Evolutionary conservation across 371 early-diverging fungal species (phyloP), one percentile per base, ranked within the genome.

Genomic region (Thermomucor indicae-seudaticae): DNA sequence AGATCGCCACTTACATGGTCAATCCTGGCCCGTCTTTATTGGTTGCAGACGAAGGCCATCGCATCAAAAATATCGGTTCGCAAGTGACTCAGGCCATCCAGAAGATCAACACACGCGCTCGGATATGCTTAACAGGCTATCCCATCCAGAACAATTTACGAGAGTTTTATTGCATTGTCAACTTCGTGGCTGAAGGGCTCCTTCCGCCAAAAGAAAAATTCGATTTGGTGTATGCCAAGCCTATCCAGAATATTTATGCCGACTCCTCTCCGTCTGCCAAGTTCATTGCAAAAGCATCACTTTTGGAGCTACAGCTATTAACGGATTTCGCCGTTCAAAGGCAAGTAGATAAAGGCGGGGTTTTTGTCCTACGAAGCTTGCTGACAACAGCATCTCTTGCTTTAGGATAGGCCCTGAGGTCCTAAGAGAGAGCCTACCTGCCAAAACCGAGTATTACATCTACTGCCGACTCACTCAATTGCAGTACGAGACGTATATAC

Each of bases 1-100:
- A 43, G 4, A 49, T 73, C 38, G 55, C 49, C 27, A n/a, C 37
- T 10, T 63, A 62, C 12, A 50, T 90, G 6, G 47, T 79, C 12
- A 56, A 70, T 12, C 79, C 79, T 1, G 91, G 89, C 0, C 85
- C 93, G 1, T 73, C 84, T 12, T 30, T 93, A 4, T 66, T 91
- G 1, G 71, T 95, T 34, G 73, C 87, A 1, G 96, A 96, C 64
- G 95, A 96, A 65, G 93, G 86, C 2, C 95, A 96, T 62, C 61
- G 72, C 24, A 81, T 96, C 48, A 94, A 93, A 51, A 94, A 86
- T 54, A 45, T 63, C 5, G 47, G 61, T 14, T 49, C 87, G 1
- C 46, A 57, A 32, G 59, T 88, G 28, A 58, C 84, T 0, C 22
- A 32, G 0, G 47, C 72, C 0, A 48, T 79, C 12, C 72, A 69